Conservation (phyloP, 1,139 yeast genomes). For the Lipomyces yarrowii region DNA sequence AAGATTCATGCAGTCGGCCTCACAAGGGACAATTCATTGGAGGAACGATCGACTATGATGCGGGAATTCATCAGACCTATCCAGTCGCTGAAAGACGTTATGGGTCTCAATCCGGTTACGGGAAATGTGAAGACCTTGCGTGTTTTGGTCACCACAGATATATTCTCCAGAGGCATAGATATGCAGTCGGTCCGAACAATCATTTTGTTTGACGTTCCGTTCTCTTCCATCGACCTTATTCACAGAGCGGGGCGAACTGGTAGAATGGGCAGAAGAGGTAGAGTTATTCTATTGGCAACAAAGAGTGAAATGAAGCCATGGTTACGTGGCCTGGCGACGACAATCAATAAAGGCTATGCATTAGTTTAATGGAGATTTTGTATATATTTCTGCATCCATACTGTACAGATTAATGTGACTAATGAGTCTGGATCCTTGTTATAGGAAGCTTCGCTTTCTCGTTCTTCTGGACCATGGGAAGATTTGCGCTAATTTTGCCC, state of each 20-base stretch:
- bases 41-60: slow-evolving; percentile 59
- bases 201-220: slow-evolving; percentile 81
- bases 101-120: slow-evolving; percentile 23
- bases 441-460: background rate
- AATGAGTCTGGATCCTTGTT: background rate
- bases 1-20: slow-evolving; percentile 66
- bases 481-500: slow-evolving; percentile 5
- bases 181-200: slow-evolving; percentile 82
- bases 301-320: slow-evolving; percentile 66
- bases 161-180: slow-evolving; percentile 87
- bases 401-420: background rate
- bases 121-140: slow-evolving; percentile 29
- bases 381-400: background rate
- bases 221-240: slow-evolving; percentile 78
- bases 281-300: slow-evolving; percentile 75
- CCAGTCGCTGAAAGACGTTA: slow-evolving; percentile 46
- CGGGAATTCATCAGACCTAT: slow-evolving; percentile 55
- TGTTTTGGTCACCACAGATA: slow-evolving; percentile 85
- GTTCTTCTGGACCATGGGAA: background rate
- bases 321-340: slow-evolving; percentile 81
- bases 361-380: slow-evolving; percentile 15
- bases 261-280: slow-evolving; percentile 84
- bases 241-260: slow-evolving; percentile 96
- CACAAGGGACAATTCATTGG: slow-evolving; percentile 63
- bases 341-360: slow-evolving; percentile 56